A percentile compares a stretch with the other conserved stretches of the same genome.
Conservation (phyloP, 257 asterid species). For the Nicotiana knightiana region DNA sequence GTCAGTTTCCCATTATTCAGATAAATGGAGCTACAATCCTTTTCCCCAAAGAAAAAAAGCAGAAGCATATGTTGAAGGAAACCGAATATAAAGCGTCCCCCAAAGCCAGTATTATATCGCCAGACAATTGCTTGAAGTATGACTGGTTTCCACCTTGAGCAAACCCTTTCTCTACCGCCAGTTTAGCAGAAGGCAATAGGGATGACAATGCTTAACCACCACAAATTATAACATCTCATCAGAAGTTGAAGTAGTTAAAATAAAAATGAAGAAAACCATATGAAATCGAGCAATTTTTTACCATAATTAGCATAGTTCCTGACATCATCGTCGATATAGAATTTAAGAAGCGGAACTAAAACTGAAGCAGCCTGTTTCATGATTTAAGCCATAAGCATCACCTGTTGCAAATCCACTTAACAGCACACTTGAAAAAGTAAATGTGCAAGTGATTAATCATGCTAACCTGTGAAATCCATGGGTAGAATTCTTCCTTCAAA, state of each 20-base stretch:
- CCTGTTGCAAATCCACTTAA: background rate
- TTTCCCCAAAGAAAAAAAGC: background rate
- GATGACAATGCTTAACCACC: slow-evolving; percentile 72
- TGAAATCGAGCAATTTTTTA: slow-evolving; percentile 32
- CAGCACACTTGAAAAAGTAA: background rate
- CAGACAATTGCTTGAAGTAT: slow-evolving; percentile 64
- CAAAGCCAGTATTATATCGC: slow-evolving; percentile 57
- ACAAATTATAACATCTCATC: slow-evolving; percentile 29
- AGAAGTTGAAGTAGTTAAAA: background rate
- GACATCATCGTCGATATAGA: slow-evolving; percentile 82
- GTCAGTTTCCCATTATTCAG: slow-evolving; percentile 10
- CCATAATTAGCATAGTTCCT: slow-evolving; percentile 81
- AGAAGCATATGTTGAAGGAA: background rate
- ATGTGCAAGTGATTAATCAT: background rate
- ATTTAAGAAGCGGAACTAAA: slow-evolving; percentile 76
- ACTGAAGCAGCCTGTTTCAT: slow-evolving; percentile 77
- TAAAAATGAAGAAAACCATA: slow-evolving; percentile 4
- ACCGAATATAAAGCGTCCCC: slow-evolving; percentile 82
- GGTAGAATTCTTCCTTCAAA: background rate
- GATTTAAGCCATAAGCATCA: background rate
- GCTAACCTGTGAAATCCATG: background rate
- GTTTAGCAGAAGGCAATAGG: slow-evolving; percentile 71
- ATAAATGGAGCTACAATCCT: background rate
- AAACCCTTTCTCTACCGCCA: slow-evolving; percentile 76
- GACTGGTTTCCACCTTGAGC: slow-evolving; percentile 75